These are phyloP conservation scores for Neonectria hederae DNA, from an alignment of 2,329 filamentous ascomycete species.

Conservation along the genomic window DNA sequence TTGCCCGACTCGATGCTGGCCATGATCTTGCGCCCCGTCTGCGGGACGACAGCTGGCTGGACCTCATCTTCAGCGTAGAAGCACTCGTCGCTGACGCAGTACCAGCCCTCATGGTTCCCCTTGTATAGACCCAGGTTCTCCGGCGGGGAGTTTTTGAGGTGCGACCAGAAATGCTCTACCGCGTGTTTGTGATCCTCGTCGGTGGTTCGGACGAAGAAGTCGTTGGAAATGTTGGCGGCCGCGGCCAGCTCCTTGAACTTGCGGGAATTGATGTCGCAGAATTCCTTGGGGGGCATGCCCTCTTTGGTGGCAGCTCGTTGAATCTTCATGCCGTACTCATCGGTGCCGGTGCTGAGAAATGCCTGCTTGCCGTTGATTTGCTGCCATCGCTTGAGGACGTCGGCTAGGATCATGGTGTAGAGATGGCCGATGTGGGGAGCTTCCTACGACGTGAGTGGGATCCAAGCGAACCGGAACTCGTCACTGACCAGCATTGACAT, in stretches of 20 bases:
- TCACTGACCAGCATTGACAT: constrained; percentile 88
- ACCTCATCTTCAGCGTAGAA: constrained; percentile 87
- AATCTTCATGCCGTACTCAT: constrained; percentile 98
- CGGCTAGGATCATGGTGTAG: constrained; percentile 90
- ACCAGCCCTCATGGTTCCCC: constrained; percentile 92
- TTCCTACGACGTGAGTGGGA: constrained; percentile 46
- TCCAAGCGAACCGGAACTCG: too few relatives aligned
- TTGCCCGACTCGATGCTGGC: constrained; percentile 88
- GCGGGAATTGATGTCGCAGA: constrained; percentile 85
- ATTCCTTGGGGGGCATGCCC: constrained; percentile 77
- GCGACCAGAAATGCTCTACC: constrained; percentile 88
- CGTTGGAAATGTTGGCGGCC: constrained; percentile 75
- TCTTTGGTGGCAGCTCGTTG: constrained; percentile 83
- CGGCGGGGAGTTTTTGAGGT: constrained; percentile 64
- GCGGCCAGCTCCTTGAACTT: constrained; percentile 81
- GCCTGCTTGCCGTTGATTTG: constrained; percentile 75
- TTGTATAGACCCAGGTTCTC: constrained; percentile 83
- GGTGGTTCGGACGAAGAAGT: constrained; percentile 93
- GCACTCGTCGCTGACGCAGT: constrained; percentile 94
- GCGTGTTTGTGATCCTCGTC: constrained; percentile 82
- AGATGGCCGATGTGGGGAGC: constrained; percentile 95
- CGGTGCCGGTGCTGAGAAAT: constrained; percentile 87
- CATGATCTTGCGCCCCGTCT: constrained; percentile 85
- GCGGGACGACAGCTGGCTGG: constrained; percentile 77
- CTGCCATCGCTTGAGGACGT: constrained; percentile 94